These are phyloP conservation scores for Candida argentea DNA, from an alignment of 805 yeast genomes.

Conservation along the genomic window DNA sequence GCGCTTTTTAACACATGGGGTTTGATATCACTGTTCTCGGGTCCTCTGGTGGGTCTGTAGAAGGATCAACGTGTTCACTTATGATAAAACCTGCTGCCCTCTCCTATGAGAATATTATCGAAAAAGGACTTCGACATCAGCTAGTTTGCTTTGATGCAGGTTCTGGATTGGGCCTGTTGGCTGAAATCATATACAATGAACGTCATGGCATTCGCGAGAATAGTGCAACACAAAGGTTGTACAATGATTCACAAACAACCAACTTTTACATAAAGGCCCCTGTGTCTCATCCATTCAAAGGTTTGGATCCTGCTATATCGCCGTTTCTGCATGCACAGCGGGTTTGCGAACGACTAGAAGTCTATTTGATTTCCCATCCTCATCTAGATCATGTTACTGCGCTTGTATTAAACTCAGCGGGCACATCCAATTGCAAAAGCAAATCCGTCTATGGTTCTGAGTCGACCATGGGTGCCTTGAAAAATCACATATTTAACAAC, in stretches of 20 bases:
- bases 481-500: conserved; percentile 58
- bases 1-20: too few relatives aligned
- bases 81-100: conserved; percentile 47
- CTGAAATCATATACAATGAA: conserved; percentile 28
- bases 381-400: conserved; percentile 77
- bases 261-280: conserved; percentile 13
- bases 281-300: conserved; percentile 17
- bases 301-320: conserved; percentile 4
- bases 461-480: conserved; percentile 42
- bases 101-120: conserved; percentile 29
- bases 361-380: conserved; percentile 62
- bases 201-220: conserved; percentile 1
- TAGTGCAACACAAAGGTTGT: conserved; percentile 11
- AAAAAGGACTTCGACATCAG: conserved; percentile 16
- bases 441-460: conserved; percentile 44
- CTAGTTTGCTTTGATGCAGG: conserved; percentile 74
- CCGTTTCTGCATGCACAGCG: conserved; percentile 19
- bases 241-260: conserved; percentile 19
- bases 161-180: conserved; percentile 49
- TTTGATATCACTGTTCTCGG: conserved; percentile 67
- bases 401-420: conserved; percentile 62
- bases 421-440: conserved; percentile 11
- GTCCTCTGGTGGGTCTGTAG: conserved; percentile 79
- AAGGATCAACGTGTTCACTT: conserved; percentile 57
- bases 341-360: conserved; percentile 27